These are phyloP conservation scores for Paecilomyces sp. DNA, from an alignment of 2,329 filamentous ascomycete species.

Conservation along the genomic window DNA sequence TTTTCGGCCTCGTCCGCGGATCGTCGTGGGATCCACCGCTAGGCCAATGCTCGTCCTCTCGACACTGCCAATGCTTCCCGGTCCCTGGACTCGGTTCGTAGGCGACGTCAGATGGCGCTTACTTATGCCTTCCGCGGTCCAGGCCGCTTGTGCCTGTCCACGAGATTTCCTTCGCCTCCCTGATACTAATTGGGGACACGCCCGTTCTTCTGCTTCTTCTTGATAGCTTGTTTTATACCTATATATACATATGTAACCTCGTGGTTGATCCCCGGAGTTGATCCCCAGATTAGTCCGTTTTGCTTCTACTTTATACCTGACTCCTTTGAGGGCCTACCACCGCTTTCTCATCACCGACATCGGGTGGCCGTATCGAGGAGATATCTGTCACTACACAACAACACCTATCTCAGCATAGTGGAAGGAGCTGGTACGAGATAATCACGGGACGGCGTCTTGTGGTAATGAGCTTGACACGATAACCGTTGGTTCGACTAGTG, in stretches of 20 bases:
- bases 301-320: not conserved
- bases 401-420: not conserved
- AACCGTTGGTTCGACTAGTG: not conserved
- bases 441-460: not conserved
- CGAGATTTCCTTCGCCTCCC: not conserved
- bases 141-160: not conserved
- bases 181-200: not conserved
- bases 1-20: not conserved
- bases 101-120: not conserved
- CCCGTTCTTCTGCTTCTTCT: not conserved
- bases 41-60: not conserved
- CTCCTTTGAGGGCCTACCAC: not conserved
- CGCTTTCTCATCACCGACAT: not conserved
- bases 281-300: not conserved
- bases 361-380: not conserved
- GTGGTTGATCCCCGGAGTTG: not conserved
- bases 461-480: not conserved
- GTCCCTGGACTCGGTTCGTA: not conserved
- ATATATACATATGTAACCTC: not conserved
- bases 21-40: not conserved
- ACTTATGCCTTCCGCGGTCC: not conserved
- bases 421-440: not conserved
- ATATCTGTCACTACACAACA: not conserved
- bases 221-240: not conserved
- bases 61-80: not conserved